phyloP scores from a whole-genome alignment of 805 yeast genomes.

The Blastobotrys mokoenaii region DNA sequence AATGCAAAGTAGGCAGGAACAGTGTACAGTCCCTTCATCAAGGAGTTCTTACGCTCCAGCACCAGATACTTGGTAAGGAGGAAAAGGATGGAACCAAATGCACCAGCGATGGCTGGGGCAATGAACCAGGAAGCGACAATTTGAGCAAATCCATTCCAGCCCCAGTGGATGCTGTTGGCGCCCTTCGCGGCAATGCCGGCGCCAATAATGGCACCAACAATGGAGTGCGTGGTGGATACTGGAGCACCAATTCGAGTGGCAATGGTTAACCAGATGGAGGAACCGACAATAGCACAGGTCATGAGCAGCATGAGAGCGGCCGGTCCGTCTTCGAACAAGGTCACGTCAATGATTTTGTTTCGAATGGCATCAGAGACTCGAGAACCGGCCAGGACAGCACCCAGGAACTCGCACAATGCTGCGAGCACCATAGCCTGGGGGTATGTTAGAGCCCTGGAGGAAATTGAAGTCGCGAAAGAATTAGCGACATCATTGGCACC shows the following conservation, averaged over 20 bases:
- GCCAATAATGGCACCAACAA: conserved; percentile 70
- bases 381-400: conserved; percentile 66
- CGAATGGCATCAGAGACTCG: conserved; percentile 69
- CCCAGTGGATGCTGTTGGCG: conserved; percentile 55
- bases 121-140: conserved; percentile 75
- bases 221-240: conserved; percentile 75
- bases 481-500: conserved; percentile 71
- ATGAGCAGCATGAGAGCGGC: conserved; percentile 67
- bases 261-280: conserved; percentile 58
- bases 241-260: conserved; percentile 67
- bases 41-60: conserved; percentile 47
- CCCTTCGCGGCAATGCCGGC: conserved; percentile 69
- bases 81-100: conserved; percentile 50
- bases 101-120: conserved; percentile 66
- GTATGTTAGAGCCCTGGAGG: conserved; percentile 59
- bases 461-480: conserved; percentile 69
- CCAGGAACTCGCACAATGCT: conserved; percentile 62
- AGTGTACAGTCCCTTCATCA: conserved; percentile 47
- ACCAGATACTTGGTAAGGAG: conserved; percentile 51
- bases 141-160: conserved; percentile 65
- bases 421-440: conserved; percentile 74
- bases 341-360: conserved; percentile 50
- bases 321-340: conserved; percentile 44
- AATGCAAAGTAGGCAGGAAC: conserved; percentile 55
- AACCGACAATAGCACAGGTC: conserved; percentile 69